phyloP scores from a whole-genome alignment of 345 rosid species.

The Clarkia xantiana region DNA sequence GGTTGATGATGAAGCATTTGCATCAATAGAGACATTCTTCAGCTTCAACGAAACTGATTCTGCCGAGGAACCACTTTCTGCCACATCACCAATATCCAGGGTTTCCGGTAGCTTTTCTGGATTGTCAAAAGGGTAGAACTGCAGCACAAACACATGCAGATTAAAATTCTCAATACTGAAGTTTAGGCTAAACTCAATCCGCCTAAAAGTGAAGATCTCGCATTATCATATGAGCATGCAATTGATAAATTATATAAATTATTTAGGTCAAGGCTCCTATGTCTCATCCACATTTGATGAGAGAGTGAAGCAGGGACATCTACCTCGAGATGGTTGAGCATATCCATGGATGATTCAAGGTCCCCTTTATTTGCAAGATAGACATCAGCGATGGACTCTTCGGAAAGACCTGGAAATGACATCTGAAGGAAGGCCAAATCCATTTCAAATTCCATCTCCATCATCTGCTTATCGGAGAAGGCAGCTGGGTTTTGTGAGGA shows the following conservation, averaged over 20 bases:
- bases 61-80: conserved; percentile 28
- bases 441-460: conserved; percentile 55
- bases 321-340: conserved; percentile 86
- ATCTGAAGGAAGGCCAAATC: conserved; percentile 55
- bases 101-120: conserved; percentile 62
- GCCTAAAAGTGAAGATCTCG: too few species aligned
- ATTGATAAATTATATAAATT: too few species aligned
- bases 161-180: background rate
- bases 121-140: conserved; percentile 41
- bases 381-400: conserved; percentile 58
- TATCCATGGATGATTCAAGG: conserved; percentile 66
- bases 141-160: conserved; percentile 10
- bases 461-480: conserved; percentile 24
- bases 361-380: conserved; percentile 61
- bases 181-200: background rate
- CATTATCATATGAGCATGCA: too few species aligned
- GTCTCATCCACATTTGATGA: background rate
- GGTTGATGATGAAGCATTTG: conserved; percentile 29
- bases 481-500: conserved; percentile 16
- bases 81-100: conserved; percentile 75
- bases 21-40: conserved; percentile 40
- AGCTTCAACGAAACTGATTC: conserved; percentile 25
- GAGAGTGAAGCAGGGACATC: background rate
- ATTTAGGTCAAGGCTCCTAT: background rate
- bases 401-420: conserved; percentile 51